These are phyloP conservation scores for Nadsonia starkeyi-henricii DNA, from an alignment of 1,139 yeast species.

Conservation along the genomic window DNA sequence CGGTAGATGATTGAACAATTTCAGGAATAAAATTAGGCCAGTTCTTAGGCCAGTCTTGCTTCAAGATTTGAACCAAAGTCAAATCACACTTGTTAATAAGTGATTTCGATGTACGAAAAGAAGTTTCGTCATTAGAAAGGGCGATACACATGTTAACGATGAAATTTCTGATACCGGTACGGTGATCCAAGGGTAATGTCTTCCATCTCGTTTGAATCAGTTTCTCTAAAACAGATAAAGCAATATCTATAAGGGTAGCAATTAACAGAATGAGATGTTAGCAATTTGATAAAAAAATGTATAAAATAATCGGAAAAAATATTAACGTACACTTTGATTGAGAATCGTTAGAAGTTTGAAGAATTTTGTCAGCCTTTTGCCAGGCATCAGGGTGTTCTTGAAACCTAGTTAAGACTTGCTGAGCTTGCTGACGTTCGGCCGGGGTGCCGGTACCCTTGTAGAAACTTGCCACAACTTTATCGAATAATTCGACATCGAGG, in stretches of 20 bases:
- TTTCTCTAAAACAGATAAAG: slow-evolving; percentile 77
- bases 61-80: slow-evolving; percentile 82
- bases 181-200: slow-evolving; percentile 71
- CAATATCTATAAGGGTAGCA: slow-evolving; percentile 34
- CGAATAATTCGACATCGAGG: slow-evolving; percentile 66
- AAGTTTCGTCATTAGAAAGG: slow-evolving; percentile 74
- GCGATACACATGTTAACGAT: slow-evolving; percentile 87
- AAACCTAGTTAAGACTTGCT: slow-evolving; percentile 59
- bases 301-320: background rate
- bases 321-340: slow-evolving; percentile 57
- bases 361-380: slow-evolving; percentile 84
- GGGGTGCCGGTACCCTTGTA: slow-evolving; percentile 68
- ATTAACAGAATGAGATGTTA: background rate
- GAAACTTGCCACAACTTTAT: slow-evolving; percentile 76
- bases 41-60: slow-evolving; percentile 97
- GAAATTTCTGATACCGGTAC: slow-evolving; percentile 75
- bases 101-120: slow-evolving; percentile 63
- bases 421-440: slow-evolving; percentile 61
- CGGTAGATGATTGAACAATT: slow-evolving; percentile 68
- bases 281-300: background rate
- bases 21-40: slow-evolving; percentile 98
- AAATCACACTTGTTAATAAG: slow-evolving; percentile 86
- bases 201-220: slow-evolving; percentile 91
- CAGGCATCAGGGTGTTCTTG: slow-evolving; percentile 94
- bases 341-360: slow-evolving; percentile 63